Conservation (phyloP, 2,329 filamentous ascomycete genomes). For the Mycosphaerelloides madeirae region DNA sequence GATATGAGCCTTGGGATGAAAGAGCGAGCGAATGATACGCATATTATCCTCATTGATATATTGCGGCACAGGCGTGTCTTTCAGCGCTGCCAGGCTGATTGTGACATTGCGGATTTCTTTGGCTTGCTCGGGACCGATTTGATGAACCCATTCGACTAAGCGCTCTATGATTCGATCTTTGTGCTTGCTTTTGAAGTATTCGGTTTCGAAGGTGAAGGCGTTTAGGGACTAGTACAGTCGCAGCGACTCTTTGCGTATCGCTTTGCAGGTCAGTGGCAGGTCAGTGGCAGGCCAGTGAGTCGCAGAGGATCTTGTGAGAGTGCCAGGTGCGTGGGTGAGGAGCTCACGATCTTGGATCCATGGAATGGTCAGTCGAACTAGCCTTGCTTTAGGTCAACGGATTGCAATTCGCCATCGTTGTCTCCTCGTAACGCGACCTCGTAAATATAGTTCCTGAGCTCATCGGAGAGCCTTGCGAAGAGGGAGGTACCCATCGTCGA, state of each 20-base stretch:
- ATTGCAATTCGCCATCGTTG: conserved; percentile 3
- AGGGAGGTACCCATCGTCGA: conserved; percentile 6
- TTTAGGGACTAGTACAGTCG: conserved; percentile 19
- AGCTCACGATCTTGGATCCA: conserved; percentile 5
- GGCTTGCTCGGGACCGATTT: conserved; percentile 11
- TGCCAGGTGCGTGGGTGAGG: conserved; percentile 1
- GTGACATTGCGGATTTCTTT: conserved; percentile 19
- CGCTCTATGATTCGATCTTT: conserved; percentile 12
- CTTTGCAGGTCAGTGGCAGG: conserved; percentile 13
- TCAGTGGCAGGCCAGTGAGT: conserved; percentile 10
- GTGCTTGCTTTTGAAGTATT: conserved; percentile 19
- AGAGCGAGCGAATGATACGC: conserved; percentile 8
- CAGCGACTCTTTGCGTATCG: conserved; percentile 16
- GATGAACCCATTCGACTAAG: conserved; percentile 8
- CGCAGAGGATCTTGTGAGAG: conserved; percentile 4
- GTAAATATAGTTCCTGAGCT: conserved; percentile 16
- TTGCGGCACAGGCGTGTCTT: conserved; percentile 7
- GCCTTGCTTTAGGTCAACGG: conserved; percentile 12
- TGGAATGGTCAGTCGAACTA: conserved; percentile 11
- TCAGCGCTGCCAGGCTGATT: conserved; percentile 16
- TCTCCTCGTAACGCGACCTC: conserved; percentile 13
- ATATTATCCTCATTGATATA: conserved; percentile 20
- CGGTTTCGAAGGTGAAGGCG: conserved; percentile 18
- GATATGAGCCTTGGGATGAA: conserved; percentile 14
- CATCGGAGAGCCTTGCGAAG: conserved; percentile 6